Percentiles rank a stretch among this genome's conserved stretches.
Conservation (phyloP, 148 eudicot species). For the Chenopodium formosanum region DNA sequence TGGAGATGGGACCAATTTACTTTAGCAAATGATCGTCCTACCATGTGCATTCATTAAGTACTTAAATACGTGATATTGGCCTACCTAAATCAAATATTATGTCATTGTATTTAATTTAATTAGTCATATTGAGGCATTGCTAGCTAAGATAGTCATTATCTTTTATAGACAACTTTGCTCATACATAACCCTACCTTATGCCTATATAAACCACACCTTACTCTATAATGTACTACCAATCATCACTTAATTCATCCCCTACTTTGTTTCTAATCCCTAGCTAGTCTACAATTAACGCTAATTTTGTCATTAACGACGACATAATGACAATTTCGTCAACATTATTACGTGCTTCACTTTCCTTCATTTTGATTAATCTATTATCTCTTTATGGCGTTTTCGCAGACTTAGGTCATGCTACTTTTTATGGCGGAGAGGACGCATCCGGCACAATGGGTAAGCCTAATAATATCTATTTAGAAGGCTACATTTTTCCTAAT, state of each 20-base stretch:
- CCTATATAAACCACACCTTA: slow-evolving; percentile 13
- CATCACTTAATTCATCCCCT: not conserved
- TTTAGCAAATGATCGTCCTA: not conserved
- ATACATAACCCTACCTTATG: not conserved
- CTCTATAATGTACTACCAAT: not conserved
- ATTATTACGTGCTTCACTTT: slow-evolving; percentile 26
- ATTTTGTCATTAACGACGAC: not conserved
- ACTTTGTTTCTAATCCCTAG: not conserved
- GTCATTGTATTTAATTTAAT: not conserved
- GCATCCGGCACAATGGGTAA: slow-evolving; percentile 97
- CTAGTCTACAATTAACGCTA: too few species aligned
- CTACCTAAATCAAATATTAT: not conserved
- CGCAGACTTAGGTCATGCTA: slow-evolving; percentile 65
- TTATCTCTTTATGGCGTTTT: slow-evolving; percentile 13
- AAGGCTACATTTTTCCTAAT: not conserved
- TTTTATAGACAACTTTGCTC: slow-evolving; percentile 1
- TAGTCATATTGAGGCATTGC: slow-evolving; percentile 8
- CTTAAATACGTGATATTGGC: not conserved
- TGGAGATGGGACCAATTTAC: slow-evolving; percentile 9
- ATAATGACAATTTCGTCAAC: slow-evolving; percentile 34
- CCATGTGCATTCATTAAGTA: slow-evolving; percentile 11
- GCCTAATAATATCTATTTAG: not conserved
- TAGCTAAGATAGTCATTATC: not conserved
- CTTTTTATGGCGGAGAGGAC: slow-evolving; percentile 82
- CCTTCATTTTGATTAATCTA: slow-evolving; percentile 31